Conservation (phyloP, 257 asterid genomes). For the Solanum gandarillasii region DNA sequence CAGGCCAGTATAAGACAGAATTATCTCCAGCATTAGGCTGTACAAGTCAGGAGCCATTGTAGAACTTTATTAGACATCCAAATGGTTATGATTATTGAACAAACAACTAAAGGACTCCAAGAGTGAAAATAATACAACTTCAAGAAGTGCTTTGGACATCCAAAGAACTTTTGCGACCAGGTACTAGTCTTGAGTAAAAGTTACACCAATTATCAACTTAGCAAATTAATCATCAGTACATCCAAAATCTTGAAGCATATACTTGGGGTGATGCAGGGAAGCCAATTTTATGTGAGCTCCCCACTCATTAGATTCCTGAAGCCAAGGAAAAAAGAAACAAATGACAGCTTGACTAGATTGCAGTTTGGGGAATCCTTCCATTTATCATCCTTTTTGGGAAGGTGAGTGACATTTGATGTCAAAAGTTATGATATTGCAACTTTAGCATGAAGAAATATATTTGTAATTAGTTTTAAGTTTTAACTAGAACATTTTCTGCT, state of each 20-base stretch:
- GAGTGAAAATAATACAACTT: background rate
- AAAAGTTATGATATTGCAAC: background rate
- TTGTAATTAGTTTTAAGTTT: background rate
- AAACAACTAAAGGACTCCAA: background rate
- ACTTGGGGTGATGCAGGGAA: background rate
- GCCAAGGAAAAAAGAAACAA: background rate
- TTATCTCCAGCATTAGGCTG: conserved; percentile 51
- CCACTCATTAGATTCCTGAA: background rate
- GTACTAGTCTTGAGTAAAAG: background rate
- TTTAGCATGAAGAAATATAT: background rate
- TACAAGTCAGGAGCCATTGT: conserved; percentile 30
- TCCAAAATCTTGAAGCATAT: background rate
- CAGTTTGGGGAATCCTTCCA: background rate
- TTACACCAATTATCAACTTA: background rate
- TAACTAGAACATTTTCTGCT: background rate
- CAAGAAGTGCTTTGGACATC: background rate
- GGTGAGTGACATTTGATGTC: background rate
- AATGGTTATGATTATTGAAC: background rate
- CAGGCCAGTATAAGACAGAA: conserved; percentile 83
- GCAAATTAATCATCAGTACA: background rate
- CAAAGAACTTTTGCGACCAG: background rate
- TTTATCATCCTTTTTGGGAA: background rate
- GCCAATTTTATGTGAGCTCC: background rate
- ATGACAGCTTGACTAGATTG: background rate
- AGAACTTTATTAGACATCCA: conserved; percentile 31